phyloP scores from a whole-genome alignment of 257 asterid genomes.

The Nicotiana benthamiana region DNA sequence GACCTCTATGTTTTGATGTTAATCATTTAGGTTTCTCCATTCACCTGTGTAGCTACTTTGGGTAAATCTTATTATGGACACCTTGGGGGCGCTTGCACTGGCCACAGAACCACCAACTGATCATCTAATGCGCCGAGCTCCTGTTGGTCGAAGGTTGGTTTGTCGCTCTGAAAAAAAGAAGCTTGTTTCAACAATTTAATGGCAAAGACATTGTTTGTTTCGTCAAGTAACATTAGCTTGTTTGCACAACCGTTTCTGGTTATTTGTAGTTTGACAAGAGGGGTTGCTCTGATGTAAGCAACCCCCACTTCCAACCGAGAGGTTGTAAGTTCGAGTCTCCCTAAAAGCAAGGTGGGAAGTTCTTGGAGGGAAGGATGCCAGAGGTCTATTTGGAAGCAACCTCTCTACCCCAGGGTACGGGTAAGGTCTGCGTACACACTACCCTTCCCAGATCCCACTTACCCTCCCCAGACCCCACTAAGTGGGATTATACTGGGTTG shows the following conservation, averaged over 20 bases:
- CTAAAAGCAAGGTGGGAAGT: no score
- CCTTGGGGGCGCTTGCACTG: slow-evolving; percentile 94
- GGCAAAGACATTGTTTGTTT: not conserved
- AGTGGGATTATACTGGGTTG: no score
- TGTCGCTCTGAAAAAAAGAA: not conserved
- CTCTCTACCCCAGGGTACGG: no score
- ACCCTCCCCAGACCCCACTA: no score
- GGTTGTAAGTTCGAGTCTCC: no score
- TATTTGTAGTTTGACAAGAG: not conserved
- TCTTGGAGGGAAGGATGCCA: no score
- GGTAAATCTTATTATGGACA: slow-evolving; percentile 99
- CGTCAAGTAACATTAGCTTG: not conserved
- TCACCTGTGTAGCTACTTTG: slow-evolving; percentile 69
- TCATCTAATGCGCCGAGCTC: slow-evolving; percentile 79
- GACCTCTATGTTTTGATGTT: not conserved
- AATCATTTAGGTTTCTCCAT: not conserved
- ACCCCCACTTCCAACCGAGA: no score
- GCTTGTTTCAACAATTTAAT: not conserved
- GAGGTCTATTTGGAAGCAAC: no score
- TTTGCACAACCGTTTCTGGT: not conserved
- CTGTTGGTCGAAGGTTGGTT: slow-evolving; percentile 93
- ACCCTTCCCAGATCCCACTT: no score
- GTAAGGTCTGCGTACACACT: no score
- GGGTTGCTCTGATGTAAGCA: no score
- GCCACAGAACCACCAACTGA: slow-evolving; percentile 97